A percentile compares a stretch with the other conserved stretches of the same genome.
phyloP scores from a whole-genome alignment of 495 filamentous ascomycete species.

The Lophiostoma macrostomum region DNA sequence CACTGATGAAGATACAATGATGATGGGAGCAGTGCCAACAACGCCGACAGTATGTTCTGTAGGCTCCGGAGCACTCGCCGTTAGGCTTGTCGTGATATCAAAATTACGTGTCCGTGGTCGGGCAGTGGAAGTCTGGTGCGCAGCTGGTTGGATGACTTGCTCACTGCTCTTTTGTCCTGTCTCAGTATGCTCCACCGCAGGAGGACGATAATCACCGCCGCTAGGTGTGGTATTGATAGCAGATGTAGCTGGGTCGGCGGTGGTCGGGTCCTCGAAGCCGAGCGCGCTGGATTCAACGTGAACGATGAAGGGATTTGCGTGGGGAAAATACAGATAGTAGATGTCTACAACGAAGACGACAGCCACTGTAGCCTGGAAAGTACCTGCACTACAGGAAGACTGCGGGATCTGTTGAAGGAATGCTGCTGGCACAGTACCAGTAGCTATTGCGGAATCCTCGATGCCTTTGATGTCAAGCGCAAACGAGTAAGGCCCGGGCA shows the following conservation, averaged over 20 bases:
- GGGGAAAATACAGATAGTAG: background rate
- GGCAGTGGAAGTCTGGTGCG: too few relatives aligned
- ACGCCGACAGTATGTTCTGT: slow-evolving; percentile 15
- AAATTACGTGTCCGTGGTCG: too few relatives aligned
- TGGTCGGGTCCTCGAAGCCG: slow-evolving; percentile 12
- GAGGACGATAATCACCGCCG: background rate
- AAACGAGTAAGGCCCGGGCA: slow-evolving; percentile 13
- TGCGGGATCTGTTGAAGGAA: slow-evolving; percentile 29
- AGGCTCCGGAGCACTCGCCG: slow-evolving; percentile 5
- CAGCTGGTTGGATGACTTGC: too few relatives aligned
- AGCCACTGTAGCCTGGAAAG: slow-evolving; percentile 14
- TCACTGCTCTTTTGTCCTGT: too few relatives aligned
- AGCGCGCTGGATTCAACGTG: slow-evolving; percentile 28
- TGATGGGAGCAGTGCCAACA: slow-evolving; percentile 19
- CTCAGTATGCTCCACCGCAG: too few relatives aligned
- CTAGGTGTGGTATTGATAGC: background rate
- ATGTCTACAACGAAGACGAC: slow-evolving; percentile 29
- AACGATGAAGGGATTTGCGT: slow-evolving; percentile 19
- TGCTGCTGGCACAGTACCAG: slow-evolving; percentile 16
- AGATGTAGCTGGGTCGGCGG: background rate
- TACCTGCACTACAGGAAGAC: slow-evolving; percentile 21
- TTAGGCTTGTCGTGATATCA: too few relatives aligned
- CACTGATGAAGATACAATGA: slow-evolving; percentile 19
- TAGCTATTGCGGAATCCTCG: slow-evolving; percentile 11
- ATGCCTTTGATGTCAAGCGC: slow-evolving; percentile 12